Percentiles rank a stretch among this genome's conserved stretches.
Evolutionary conservation across 495 filamentous ascomycete genomes (phyloP).

Genomic region (Evernia prunastri): DNA sequence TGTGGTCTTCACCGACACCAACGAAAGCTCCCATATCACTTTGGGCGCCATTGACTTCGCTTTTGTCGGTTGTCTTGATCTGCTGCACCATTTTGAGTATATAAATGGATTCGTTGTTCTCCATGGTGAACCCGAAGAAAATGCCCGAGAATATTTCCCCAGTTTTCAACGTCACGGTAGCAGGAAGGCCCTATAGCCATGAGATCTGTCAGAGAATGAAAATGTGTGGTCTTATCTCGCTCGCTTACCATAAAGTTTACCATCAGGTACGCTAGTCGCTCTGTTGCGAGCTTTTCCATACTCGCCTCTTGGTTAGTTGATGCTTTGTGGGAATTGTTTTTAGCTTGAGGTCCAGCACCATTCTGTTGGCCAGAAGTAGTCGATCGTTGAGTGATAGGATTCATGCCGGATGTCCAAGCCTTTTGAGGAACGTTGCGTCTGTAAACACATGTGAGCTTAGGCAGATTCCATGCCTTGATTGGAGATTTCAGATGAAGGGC

Average conservation of each 20-base stretch:
- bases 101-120: slow-evolving; percentile 54
- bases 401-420: slow-evolving; percentile 58
- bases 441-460: slow-evolving; percentile 11
- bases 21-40: slow-evolving; percentile 49
- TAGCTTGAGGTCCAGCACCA: slow-evolving; percentile 43
- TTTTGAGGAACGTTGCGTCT: slow-evolving; percentile 51
- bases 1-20: slow-evolving; percentile 56
- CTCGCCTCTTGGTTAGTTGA: slow-evolving; percentile 44
- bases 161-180: slow-evolving; percentile 60
- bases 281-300: slow-evolving; percentile 59
- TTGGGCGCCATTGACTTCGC: slow-evolving; percentile 51
- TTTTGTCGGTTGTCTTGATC: slow-evolving; percentile 43
- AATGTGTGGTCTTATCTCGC: background rate
- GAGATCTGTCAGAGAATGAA: background rate
- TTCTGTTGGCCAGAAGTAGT: slow-evolving; percentile 46
- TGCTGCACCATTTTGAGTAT: slow-evolving; percentile 79
- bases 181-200: slow-evolving; percentile 53
- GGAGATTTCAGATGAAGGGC: background rate
- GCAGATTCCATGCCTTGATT: background rate
- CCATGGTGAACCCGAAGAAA: slow-evolving; percentile 55
- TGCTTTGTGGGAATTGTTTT: slow-evolving; percentile 38
- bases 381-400: slow-evolving; percentile 56
- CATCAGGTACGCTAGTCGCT: slow-evolving; percentile 57
- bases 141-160: slow-evolving; percentile 70
- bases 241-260: slow-evolving; percentile 55